phyloP scores from a whole-genome alignment of 2,329 filamentous ascomycete species.

The Cladosporium sp. region DNA sequence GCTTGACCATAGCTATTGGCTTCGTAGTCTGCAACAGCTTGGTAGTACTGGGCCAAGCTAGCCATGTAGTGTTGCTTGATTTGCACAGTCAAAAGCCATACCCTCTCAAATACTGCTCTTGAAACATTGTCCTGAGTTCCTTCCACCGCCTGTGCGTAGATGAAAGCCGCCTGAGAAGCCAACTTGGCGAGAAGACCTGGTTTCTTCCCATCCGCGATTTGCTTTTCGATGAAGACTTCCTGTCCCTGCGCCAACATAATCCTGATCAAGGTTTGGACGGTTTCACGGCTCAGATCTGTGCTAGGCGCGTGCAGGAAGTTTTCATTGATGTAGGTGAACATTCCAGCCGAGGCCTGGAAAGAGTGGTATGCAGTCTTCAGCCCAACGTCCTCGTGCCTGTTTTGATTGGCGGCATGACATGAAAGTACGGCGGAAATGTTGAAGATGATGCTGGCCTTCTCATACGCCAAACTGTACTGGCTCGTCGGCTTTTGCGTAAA shows the following conservation, averaged over 20 bases:
- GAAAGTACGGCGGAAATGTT: conserved; percentile 97
- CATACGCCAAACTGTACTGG: conserved; percentile 93
- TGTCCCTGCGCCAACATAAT: conserved; percentile 94
- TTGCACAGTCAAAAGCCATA: conserved; percentile 81
- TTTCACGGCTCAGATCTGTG: conserved; percentile 91
- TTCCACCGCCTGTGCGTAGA: conserved; percentile 84
- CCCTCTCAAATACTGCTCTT: conserved; percentile 88
- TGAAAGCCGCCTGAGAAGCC: conserved; percentile 80
- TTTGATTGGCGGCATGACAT: conserved; percentile 90
- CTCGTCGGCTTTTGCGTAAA: conserved; percentile 97
- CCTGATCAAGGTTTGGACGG: conserved; percentile 87
- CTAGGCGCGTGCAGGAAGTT: conserved; percentile 97
- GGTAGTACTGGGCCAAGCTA: conserved; percentile 88
- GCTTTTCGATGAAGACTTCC: conserved; percentile 96
- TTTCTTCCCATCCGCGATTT: conserved; percentile 89
- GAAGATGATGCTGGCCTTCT: conserved; percentile 99
- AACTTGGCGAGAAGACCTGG: conserved; percentile 86
- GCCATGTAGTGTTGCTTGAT: conserved; percentile 77
- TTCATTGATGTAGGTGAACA: conserved; percentile 99
- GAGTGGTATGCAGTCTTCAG: conserved; percentile 97
- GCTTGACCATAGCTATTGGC: conserved; percentile 81
- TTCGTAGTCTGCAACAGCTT: conserved; percentile 86
- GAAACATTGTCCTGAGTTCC: conserved; percentile 89
- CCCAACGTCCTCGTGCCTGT: conserved; percentile 83
- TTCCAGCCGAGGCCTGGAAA: conserved; percentile 95